Percentiles rank a stretch among this genome's conserved stretches.
Evolutionary conservation across 257 asterid genomes (phyloP).

Genomic region (Prunella vulgaris): DNA sequence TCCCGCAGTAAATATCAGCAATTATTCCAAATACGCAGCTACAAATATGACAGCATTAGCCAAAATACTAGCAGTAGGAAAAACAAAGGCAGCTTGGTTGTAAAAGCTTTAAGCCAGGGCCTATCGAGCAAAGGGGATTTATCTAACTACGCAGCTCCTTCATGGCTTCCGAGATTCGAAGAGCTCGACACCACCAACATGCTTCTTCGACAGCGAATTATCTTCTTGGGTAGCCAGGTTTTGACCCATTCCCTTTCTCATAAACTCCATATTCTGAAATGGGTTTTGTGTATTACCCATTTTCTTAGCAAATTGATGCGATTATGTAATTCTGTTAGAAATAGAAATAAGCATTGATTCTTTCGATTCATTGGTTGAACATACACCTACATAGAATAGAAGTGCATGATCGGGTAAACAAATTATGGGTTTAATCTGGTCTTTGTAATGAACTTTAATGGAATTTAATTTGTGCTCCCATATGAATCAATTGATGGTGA

Average conservation of each 20-base stretch:
- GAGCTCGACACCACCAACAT: conserved; percentile 94
- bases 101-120: conserved; percentile 38
- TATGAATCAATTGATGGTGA: conserved; percentile 23
- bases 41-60: not conserved
- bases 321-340: too few species aligned
- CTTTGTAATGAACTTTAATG: not conserved
- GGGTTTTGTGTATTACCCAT: not conserved
- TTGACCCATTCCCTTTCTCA: not conserved
- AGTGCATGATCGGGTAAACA: too few species aligned
- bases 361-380: too few species aligned
- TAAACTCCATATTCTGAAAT: not conserved
- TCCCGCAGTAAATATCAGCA: conserved; percentile 10
- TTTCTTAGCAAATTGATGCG: not conserved
- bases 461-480: not conserved
- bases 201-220: conserved; percentile 96
- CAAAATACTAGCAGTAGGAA: not conserved
- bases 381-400: too few species aligned
- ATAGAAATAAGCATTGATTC: not conserved
- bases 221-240: conserved; percentile 92
- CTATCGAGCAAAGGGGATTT: conserved; percentile 62
- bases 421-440: not conserved
- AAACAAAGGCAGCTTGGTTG: conserved; percentile 16
- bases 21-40: conserved; percentile 12
- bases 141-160: conserved; percentile 62
- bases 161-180: conserved; percentile 88